Base-by-base conservation (phyloP, 176 grass and related monocot genomes). In the Chloris gayana region DNA sequence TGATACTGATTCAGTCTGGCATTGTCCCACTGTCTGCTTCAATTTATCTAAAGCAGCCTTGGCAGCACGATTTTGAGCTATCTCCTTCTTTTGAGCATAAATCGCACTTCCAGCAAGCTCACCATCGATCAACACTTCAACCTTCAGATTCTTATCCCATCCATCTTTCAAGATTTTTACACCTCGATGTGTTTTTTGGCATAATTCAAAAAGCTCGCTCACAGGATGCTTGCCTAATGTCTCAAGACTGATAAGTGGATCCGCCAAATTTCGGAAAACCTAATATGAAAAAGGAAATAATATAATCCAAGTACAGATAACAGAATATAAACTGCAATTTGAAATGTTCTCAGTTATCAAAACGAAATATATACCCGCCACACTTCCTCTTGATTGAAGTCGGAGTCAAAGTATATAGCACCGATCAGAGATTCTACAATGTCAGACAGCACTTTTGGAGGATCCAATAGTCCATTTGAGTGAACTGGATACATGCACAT, bases 341-440 rank as follows among this genome's bases (percentile, higher is more conserved):
- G 31, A 37, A 14, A 54, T 77, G 26, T 44, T 82, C 31, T 29
- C 9, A 64, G 34, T 82, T 45, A n/a, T n/a, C 17, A 34, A 11
- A 65, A 25, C 50, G 18, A 65, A 49, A 61, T 24, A 57, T 27
- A 35, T 44, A 95, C 93, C 93, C 56, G 70, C 87, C 87, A 95
- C 64, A 83, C 93, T 14, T 68, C 59, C 31, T 95, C 89, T 70
- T 87, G 65, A 53, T 79, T 72, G 34, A 79, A 82, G 67, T 87
- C 81, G 46, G 89, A 87, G 74, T 92, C 89, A 0, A 73, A 14
- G 72, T 84, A 95, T 26, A 95, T 66, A 21, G 89, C 89, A 65
- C 93, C 93, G 64, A 95, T 83, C 51, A 95, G 73, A 64, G 93
- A 91, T 79, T 92, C 93, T 30, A 95, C 74, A 32, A 89, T 87